These are phyloP conservation scores for Colletotrichum gloeosporioides DNA, from an alignment of 2,329 filamentous ascomycete genomes.

Conservation along the genomic window DNA sequence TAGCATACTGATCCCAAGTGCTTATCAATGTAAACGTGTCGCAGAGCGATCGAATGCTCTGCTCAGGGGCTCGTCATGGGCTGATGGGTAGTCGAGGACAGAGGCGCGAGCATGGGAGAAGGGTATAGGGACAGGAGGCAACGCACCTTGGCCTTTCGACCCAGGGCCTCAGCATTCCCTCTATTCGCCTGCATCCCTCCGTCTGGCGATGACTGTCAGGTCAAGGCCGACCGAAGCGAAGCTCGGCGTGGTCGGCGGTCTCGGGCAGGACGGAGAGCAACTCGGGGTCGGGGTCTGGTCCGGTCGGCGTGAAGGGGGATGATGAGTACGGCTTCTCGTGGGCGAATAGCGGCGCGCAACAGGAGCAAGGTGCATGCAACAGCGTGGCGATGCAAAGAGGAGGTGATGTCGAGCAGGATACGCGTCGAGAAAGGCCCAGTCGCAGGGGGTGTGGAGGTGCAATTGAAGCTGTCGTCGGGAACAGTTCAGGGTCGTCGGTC, in stretches of 20 bases:
- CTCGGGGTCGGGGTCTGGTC: not conserved
- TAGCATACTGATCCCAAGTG: not conserved
- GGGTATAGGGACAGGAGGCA: not conserved
- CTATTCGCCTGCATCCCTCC: conserved; percentile 59
- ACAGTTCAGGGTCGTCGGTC: not conserved
- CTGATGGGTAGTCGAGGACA: not conserved
- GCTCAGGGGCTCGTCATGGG: not conserved
- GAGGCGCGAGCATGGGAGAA: not conserved
- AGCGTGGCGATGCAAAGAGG: not conserved
- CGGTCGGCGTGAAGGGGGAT: not conserved
- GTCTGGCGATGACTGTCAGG: conserved; percentile 15
- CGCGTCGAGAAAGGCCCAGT: not conserved
- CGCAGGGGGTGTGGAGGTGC: not conserved
- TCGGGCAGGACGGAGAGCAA: not conserved
- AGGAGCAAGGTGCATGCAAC: conserved; percentile 1
- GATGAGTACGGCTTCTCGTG: not conserved
- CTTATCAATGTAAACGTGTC: not conserved
- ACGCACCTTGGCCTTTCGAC: conserved; percentile 66
- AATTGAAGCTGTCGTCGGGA: conserved; percentile 4
- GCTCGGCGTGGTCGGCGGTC: not conserved
- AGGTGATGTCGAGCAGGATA: not conserved
- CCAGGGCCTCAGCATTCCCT: conserved; percentile 62
- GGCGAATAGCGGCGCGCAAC: conserved; percentile 1
- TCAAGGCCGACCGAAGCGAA: conserved; percentile 18
- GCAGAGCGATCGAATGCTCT: not conserved